phyloP scores from a whole-genome alignment of 495 filamentous ascomycete species.

The Cenococcum geophilum region DNA sequence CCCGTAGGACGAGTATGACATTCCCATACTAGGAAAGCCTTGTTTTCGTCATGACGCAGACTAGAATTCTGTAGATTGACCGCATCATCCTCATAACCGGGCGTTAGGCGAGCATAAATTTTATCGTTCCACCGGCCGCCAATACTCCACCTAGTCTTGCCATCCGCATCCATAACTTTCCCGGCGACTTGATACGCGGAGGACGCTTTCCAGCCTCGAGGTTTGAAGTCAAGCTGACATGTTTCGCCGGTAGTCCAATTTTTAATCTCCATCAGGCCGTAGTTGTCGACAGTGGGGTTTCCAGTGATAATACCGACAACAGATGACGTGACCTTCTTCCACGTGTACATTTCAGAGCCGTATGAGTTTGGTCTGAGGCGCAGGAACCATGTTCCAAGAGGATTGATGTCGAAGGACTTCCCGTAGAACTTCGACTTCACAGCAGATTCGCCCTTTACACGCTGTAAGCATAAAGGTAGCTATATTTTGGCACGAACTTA shows the following conservation, averaged over 20 bases:
- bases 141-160: conserved; percentile 74
- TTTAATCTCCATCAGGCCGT: conserved; percentile 93
- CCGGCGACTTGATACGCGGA: conserved; percentile 83
- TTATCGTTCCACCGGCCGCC: conserved; percentile 97
- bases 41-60: conserved; percentile 44
- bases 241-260: conserved; percentile 93
- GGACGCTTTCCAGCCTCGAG: conserved; percentile 87
- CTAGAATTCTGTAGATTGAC: conserved; percentile 43
- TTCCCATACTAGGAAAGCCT: conserved; percentile 91
- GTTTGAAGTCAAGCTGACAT: conserved; percentile 89
- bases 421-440: conserved; percentile 97
- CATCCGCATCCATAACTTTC: conserved; percentile 68
- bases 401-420: conserved; percentile 94
- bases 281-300: conserved; percentile 95
- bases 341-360: conserved; percentile 87
- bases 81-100: conserved; percentile 71
- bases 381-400: conserved; percentile 94
- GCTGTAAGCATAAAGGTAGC: conserved; percentile 11
- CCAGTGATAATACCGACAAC: conserved; percentile 97
- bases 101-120: conserved; percentile 87
- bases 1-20: conserved; percentile 70
- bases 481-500: conserved; percentile 33
- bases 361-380: conserved; percentile 72
- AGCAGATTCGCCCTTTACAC: conserved; percentile 71
- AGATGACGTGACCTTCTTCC: conserved; percentile 98